Base-by-base conservation (phyloP, 208 protist species). In the Leishmania amazonensis region DNA sequence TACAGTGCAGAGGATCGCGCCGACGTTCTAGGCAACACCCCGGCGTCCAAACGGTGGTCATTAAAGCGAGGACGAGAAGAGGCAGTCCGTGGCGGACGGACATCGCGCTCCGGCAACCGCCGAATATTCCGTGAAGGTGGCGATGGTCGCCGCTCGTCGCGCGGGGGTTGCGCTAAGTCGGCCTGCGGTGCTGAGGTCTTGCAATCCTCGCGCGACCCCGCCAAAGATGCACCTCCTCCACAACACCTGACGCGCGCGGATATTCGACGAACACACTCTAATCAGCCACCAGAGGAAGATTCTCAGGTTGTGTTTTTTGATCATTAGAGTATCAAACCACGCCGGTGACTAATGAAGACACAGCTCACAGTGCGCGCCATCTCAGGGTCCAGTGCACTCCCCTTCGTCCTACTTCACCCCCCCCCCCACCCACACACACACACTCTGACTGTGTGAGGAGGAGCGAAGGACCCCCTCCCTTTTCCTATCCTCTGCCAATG, bases 301-400 rank as follows among this genome's bases (percentile, higher is more conserved):
- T 97, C 94, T 1, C 94, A 97, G 64, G 90, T 94, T 28, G 92
- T 97, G 38, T 97, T 91, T 76, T 95, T 95, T 75, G 88, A 91
- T 65, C 89, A 93, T 71, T 93, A 84, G 77, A 80, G 67, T 47
- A 6, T 31, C 65, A 54, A 17, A 47, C 3, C 19, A 24, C 15
- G 5, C 40, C 49, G 38, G 7, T 8, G 57, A 31, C 28, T 1
- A 62, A 15, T 9, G 21, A 8, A n/a, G 28, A 9, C 24, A n/a
- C 24, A 24, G 24, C 24, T 31, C 57, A 15, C 57, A 2, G 24
- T 31, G 17, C 21, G 57, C 7, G 57, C 0, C 24, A 13, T 15
- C 17, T 31, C 57, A 9, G 57, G 5, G 24, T 7, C 7, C 51
- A 54, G 51, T 54, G 15, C 51, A 21, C 51, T 19, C 24, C 57